Evolutionary conservation across 2,329 filamentous ascomycete genomes (phyloP), one percentile per base, ranked within the genome.

Genomic region (Aspergillaceae sp.): DNA sequence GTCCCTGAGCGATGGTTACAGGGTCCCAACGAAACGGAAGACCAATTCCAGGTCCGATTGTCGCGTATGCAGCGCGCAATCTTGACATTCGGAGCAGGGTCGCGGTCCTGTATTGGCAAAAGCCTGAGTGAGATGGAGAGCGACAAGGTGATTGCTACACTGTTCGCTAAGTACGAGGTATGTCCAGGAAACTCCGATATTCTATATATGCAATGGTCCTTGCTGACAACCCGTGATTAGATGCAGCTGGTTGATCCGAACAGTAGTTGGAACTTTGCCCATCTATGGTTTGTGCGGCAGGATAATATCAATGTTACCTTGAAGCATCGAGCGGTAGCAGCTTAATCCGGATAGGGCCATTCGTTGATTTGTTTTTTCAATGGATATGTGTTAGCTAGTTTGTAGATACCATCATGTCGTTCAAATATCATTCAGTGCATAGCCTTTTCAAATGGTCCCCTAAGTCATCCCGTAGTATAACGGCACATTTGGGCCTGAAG

Each of bases 81-180:
- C 30, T 51, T 59, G 9, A 54, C 50, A 1, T 59, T 57, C 44
- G 56, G 55, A 1, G 48, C 50, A 32, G 56, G 55, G 29, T 42
- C 49, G 9, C 49, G 54, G 3, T 34, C 44, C 35, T 59, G 55
- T 42, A 34, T 54, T 7, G 56, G 56, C 7, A 38, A 46, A 29
- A 29, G 30, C 8, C 11, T 41, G 7, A 41, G 40, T 7, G 28
- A 29, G 40, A n/a, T 41, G 26, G 54, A 59, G 40, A 47, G 48
- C 7, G 56, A 51, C 37, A 59, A 57, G 43, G 43, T 56, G 5
- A 49, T 56, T 46, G 54, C 52, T 19, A 56, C 49, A 8, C 37
- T 77, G 41, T 65, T 74, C 50, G 55, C 52, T 5, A 62, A 53
- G 36, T 77, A 74, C 51, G 62, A 74, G 51, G 65, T 69, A 45